Base-by-base conservation (phyloP, 768 basidiomycete species). In the Suillus spraguei region DNA sequence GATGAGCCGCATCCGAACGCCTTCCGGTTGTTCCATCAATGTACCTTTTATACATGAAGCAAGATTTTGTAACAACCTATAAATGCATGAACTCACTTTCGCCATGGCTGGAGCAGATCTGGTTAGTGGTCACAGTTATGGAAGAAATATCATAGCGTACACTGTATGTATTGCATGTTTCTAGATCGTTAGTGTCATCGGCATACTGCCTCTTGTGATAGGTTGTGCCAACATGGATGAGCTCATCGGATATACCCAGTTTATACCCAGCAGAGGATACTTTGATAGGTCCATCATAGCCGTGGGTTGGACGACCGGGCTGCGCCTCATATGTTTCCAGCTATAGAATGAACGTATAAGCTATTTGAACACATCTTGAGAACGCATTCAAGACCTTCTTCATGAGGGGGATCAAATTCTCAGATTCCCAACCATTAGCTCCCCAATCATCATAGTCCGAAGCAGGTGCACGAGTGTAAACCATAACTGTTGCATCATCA, bases 381-480 rank as follows among this genome's bases (percentile, higher is more conserved):
- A 16, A 16, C 7, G 2, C 3, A n/a, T 16, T 54, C 4, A 36
- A 59, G 53, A 74, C 74, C 62, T 73, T 71, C 58, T 63, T 50
- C 35, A 75, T 60, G 8, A 73, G 49, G 16, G 74, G 71, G 17
- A 75, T 63, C 10, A 75, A 39, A 36, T 72, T 62, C 39, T 69
- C 67, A 5, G 74, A 72, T 17, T 66, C 67, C 74, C 74, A 75
- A 4, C 74, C 74, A 7, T 60, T 10, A 24, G 9, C 60, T 64
- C 66, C 68, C 75, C 72, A 76, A 42, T 71, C 73, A 64, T 76
- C 76, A 61, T 84, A 88, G 67, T 89, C 88, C 0, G 86, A 87
- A 4, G 85, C 69, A 28, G 83, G 71, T 10, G 85, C 81, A 33
- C 88, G 81, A 1, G 81, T 85, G 68, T 87, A 88, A 80, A 86